Conservation (phyloP, 208 protist species). For the Crithidia acanthocephali region DNA sequence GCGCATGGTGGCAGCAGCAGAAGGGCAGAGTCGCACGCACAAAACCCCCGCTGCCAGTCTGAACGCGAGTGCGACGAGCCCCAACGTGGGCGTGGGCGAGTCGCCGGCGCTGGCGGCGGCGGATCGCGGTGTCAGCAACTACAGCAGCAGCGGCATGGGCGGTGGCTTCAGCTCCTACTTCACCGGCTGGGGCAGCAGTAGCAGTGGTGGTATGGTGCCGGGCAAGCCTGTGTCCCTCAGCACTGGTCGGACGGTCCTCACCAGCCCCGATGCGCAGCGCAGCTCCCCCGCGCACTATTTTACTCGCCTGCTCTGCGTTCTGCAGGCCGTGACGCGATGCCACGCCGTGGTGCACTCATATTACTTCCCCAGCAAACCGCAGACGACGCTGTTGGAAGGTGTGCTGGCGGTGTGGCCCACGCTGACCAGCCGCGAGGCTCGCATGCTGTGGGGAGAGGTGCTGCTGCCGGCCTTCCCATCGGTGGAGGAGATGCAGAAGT, state of each 20-base stretch:
- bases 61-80: neutral
- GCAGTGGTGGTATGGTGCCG: no score
- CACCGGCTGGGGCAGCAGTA: constrained; percentile 4
- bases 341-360: constrained; percentile 50
- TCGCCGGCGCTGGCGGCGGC: neutral
- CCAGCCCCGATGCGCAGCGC: constrained; percentile 1
- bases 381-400: constrained; percentile 56
- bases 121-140: neutral
- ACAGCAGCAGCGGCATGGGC: neutral
- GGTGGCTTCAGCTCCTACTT: constrained; percentile 27
- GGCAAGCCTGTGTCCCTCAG: neutral
- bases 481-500: constrained; percentile 28
- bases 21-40: neutral
- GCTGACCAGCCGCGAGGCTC: constrained; percentile 36
- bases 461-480: constrained; percentile 57
- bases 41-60: neutral
- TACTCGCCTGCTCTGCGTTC: constrained; percentile 22
- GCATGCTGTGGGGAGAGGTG: constrained; percentile 40
- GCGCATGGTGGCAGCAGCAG: constrained; percentile 19
- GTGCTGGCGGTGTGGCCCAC: constrained; percentile 59
- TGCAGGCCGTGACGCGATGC: constrained; percentile 28
- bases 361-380: constrained; percentile 73
- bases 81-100: neutral
- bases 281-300: constrained; percentile 19
- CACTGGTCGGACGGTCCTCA: neutral